Conservation (phyloP, 331 rosid species). For the Malus hybrid region DNA sequence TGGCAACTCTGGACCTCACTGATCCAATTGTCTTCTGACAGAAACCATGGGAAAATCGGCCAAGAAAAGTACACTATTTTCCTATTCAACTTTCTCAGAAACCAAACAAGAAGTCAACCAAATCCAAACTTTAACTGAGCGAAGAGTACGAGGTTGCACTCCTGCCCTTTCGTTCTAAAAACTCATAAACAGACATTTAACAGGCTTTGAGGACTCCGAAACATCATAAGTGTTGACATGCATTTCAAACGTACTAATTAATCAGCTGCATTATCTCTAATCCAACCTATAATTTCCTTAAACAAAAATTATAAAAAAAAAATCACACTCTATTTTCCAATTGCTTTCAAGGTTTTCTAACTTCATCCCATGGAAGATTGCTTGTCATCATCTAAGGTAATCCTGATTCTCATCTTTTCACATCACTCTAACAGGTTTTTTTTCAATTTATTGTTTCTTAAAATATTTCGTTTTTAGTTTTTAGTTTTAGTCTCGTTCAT, state of each 20-base stretch:
- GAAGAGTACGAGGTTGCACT: slow-evolving; percentile 9
- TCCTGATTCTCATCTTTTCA: neutral
- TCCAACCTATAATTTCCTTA: neutral
- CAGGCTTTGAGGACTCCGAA: slow-evolving; percentile 3
- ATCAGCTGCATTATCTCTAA: neutral
- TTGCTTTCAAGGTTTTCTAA: neutral
- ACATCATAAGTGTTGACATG: neutral
- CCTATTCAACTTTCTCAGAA: neutral
- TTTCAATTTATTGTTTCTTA: too few relatives aligned
- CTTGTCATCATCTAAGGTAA: slow-evolving; percentile 16
- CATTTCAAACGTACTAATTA: neutral
- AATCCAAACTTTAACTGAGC: neutral
- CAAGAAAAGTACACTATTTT: neutral
- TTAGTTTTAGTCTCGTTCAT: neutral
- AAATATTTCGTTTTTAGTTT: neutral
- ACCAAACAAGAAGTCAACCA: neutral
- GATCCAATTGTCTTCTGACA: too few relatives aligned
- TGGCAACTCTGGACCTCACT: too few relatives aligned
- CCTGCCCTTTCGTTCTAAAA: neutral
- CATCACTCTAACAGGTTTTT: too few relatives aligned
- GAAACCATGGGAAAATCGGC: neutral
- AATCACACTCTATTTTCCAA: neutral
- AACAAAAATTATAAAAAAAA: neutral
- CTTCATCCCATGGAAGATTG: slow-evolving; percentile 3
- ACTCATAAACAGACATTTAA: neutral